phyloP scores from a whole-genome alignment of 2,329 filamentous ascomycete genomes.

The Fusarium sarcochroum region DNA sequence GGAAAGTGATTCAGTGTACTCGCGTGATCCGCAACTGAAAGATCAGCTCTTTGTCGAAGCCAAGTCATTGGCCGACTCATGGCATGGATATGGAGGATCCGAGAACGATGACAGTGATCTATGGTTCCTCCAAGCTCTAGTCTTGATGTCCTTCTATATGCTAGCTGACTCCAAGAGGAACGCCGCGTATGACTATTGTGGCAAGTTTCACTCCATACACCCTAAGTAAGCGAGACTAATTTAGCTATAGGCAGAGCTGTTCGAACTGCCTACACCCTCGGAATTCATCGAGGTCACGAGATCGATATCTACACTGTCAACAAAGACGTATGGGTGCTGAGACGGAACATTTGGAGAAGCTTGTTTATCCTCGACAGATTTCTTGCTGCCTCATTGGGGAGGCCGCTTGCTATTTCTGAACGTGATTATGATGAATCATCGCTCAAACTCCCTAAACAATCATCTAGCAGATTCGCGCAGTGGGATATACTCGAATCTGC shows the following conservation, averaged over 20 bases:
- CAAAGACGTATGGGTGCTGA: slow-evolving; percentile 59
- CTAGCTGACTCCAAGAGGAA: slow-evolving; percentile 73
- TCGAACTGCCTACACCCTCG: slow-evolving; percentile 72
- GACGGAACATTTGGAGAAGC: slow-evolving; percentile 74
- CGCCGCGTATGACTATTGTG: slow-evolving; percentile 72
- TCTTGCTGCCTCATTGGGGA: slow-evolving; percentile 72
- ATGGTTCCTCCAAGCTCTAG: slow-evolving; percentile 74
- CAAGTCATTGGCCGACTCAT: slow-evolving; percentile 62
- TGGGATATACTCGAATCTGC: slow-evolving; percentile 64
- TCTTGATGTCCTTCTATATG: slow-evolving; percentile 76
- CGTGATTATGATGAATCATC: slow-evolving; percentile 71
- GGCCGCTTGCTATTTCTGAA: slow-evolving; percentile 72
- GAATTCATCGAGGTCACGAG: slow-evolving; percentile 70
- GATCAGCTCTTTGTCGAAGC: slow-evolving; percentile 75
- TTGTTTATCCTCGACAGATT: slow-evolving; percentile 76
- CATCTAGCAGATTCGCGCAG: slow-evolving; percentile 3
- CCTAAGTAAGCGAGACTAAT: background rate
- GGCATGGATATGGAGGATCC: background rate
- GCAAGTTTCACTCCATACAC: slow-evolving; percentile 53
- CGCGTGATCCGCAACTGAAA: slow-evolving; percentile 65
- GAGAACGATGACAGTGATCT: slow-evolving; percentile 70
- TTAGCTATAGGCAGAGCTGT: slow-evolving; percentile 70
- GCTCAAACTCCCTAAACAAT: slow-evolving; percentile 53
- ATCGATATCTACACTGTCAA: slow-evolving; percentile 60
- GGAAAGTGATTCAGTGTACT: slow-evolving; percentile 66